These are phyloP conservation scores for Monilinia vaccinii-corymbosi DNA, from an alignment of 2,329 filamentous ascomycete genomes.

Conservation along the genomic window DNA sequence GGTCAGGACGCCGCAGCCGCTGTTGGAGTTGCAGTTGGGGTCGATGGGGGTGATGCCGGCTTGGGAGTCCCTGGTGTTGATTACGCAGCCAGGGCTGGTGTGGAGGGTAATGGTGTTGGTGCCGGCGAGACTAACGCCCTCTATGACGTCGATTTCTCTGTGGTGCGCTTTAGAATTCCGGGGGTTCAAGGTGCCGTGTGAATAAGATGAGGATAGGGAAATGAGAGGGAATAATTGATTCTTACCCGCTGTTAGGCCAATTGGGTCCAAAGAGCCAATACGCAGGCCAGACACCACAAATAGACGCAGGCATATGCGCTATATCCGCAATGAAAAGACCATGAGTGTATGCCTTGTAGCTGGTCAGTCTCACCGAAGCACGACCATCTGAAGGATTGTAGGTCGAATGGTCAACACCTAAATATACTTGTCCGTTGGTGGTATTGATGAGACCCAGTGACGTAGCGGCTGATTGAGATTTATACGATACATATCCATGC, in stretches of 20 bases:
- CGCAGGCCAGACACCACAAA: conserved; percentile 52
- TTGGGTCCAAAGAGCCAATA: conserved; percentile 47
- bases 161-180: neutral
- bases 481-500: conserved; percentile 65
- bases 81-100: conserved; percentile 51
- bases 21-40: conserved; percentile 47
- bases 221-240: fast-evolving
- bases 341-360: conserved; percentile 43
- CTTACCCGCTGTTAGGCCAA: conserved; percentile 54
- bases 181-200: neutral
- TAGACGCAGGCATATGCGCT: conserved; percentile 46
- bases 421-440: conserved; percentile 45
- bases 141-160: conserved; percentile 77
- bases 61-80: conserved; percentile 40
- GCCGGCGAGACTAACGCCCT: conserved; percentile 59
- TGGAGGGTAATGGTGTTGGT: conserved; percentile 59
- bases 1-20: conserved; percentile 48
- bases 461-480: conserved; percentile 47
- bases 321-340: conserved; percentile 51
- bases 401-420: conserved; percentile 60
- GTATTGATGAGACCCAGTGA: conserved; percentile 37
- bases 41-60: conserved; percentile 36
- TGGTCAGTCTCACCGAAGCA: conserved; percentile 57
- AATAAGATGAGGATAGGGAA: too few species aligned
- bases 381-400: conserved; percentile 49